Percentiles rank a stretch among this genome's conserved stretches.
Evolutionary conservation across 345 rosid species (phyloP).

Genomic region (Nasturtium officinale): DNA sequence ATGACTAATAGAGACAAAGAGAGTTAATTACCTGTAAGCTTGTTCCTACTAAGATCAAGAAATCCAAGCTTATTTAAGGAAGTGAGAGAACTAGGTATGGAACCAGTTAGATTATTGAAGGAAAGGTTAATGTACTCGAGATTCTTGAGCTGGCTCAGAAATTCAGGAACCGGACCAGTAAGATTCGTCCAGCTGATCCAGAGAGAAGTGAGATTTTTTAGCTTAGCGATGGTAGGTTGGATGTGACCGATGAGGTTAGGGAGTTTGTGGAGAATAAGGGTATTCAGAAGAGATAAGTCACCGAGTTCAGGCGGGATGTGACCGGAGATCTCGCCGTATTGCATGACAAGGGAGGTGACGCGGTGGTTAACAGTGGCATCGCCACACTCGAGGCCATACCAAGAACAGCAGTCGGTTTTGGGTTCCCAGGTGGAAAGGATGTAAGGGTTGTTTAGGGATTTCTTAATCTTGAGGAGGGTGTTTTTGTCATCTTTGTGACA

Average conservation of each 20-base stretch:
- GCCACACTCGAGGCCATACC: slow-evolving; percentile 73
- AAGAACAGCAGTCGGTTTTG: slow-evolving; percentile 69
- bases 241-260: slow-evolving; percentile 64
- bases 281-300: slow-evolving; percentile 56
- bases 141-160: slow-evolving; percentile 53
- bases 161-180: slow-evolving; percentile 59
- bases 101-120: slow-evolving; percentile 59
- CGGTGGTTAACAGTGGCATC: slow-evolving; percentile 62
- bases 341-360: slow-evolving; percentile 57
- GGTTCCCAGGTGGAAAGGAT: slow-evolving; percentile 68
- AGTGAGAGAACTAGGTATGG: slow-evolving; percentile 55
- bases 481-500: slow-evolving; percentile 67
- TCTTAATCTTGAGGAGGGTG: slow-evolving; percentile 65
- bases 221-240: slow-evolving; percentile 60
- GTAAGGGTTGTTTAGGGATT: slow-evolving; percentile 65
- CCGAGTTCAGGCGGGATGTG: slow-evolving; percentile 62
- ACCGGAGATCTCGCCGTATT: slow-evolving; percentile 59
- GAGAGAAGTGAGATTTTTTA: slow-evolving; percentile 47
- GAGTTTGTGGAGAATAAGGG: slow-evolving; percentile 56
- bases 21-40: slow-evolving; percentile 14
- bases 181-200: slow-evolving; percentile 62
- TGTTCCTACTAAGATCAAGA: slow-evolving; percentile 24
- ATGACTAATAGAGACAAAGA: background rate
- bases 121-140: slow-evolving; percentile 56
- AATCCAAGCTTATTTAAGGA: slow-evolving; percentile 41